These are phyloP conservation scores for Musa schizocarpa DNA, from an alignment of 176 grass and related monocot genomes.

Conservation along the genomic window DNA sequence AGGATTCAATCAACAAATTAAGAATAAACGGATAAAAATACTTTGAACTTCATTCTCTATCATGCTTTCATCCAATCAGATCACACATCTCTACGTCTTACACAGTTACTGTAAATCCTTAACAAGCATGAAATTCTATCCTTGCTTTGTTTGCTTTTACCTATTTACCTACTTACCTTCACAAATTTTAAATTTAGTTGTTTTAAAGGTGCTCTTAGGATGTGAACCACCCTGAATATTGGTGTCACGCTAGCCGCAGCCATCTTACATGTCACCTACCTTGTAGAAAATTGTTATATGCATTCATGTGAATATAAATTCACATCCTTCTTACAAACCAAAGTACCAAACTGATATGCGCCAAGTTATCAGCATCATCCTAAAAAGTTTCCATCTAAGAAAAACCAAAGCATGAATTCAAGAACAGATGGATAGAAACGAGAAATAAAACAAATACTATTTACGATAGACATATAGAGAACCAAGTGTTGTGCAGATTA, in stretches of 20 bases:
- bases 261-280: background rate
- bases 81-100: no score
- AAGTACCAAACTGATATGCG: background rate
- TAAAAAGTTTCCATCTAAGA: background rate
- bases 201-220: background rate
- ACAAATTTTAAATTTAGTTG: background rate
- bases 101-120: background rate
- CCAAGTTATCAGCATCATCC: background rate
- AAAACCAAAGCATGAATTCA: conserved; percentile 13
- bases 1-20: no score
- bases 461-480: background rate
- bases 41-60: background rate
- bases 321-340: background rate
- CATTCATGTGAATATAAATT: background rate
- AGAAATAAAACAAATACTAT: background rate
- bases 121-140: background rate
- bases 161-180: background rate
- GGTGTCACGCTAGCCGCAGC: background rate
- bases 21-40: no score
- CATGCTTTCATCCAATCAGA: background rate
- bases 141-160: background rate
- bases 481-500: background rate
- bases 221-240: background rate
- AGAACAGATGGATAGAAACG: background rate
- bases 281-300: background rate